Evolutionary conservation across 78 protist genomes (phyloP), one percentile per base, ranked within the genome.

Genomic region (Guillardia theta): DNA sequence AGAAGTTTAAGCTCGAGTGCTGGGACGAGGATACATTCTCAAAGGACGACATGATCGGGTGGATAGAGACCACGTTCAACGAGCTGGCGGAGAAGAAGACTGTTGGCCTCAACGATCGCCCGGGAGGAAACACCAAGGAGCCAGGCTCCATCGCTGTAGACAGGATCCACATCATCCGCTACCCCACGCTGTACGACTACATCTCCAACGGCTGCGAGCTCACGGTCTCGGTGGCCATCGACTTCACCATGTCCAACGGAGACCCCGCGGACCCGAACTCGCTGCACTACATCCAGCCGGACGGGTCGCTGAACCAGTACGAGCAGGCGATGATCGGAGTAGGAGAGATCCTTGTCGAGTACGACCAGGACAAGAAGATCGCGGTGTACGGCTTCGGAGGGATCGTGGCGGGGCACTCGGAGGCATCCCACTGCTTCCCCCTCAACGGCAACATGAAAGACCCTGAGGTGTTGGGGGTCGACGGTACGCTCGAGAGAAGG

Each of bases 261-360:
- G 90, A 78, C 90, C 90, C 90, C 41, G 36, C 46, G 21, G 83
- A 70, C 36, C 46, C n/a, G 83, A 24, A 30, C 70, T 58, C 70
- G 21, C 70, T 58, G 10, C 33, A 70, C 45, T 33, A 24, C 41
- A 70, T 36, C n/a, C n/a, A n/a, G n/a, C n/a, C n/a, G n/a, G n/a
- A n/a, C n/a, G n/a, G n/a, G n/a, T n/a, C n/a, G n/a, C 41, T 70
- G 83, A 1, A 24, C 41, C 9, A 24, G 83, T 70, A 70, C 83
- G 45, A 70, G 83, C 33, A 33, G 45, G 33, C 45, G n/a, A 70
- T 70, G 83, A 24, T 24, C 0, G 33, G 46, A 24, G 83, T 70
- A 2, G 83, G 83, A 1, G 83, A 70, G 41, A 33, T 70, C 8
- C 41, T 70, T 4, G 83, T 70, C 45, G 22, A 70, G 21, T 70